A percentile compares a stretch with the other conserved stretches of the same genome.
Conservation (phyloP, 1,284 basidiomycete species). For the Fomitiporia mediterranea region DNA sequence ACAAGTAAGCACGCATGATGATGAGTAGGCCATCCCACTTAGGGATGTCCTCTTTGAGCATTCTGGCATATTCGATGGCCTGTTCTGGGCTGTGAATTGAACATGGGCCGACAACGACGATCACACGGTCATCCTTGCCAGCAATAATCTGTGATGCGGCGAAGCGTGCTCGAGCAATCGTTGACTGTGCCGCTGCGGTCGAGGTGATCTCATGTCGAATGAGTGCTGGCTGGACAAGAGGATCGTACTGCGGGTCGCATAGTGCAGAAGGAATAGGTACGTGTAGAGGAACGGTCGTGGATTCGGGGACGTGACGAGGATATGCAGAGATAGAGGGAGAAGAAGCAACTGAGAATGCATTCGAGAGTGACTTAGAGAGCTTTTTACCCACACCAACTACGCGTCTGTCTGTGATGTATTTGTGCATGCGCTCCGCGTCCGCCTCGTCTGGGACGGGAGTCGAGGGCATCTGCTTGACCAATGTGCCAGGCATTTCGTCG, state of each 20-base stretch:
- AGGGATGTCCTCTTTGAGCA: slow-evolving; percentile 68
- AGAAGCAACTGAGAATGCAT: slow-evolving; percentile 13
- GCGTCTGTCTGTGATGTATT: slow-evolving; percentile 65
- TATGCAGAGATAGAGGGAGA: slow-evolving; percentile 7
- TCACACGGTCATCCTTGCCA: slow-evolving; percentile 78
- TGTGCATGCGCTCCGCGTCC: slow-evolving; percentile 55
- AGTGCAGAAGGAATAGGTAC: neutral
- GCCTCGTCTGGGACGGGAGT: slow-evolving; percentile 37
- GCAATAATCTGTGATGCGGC: slow-evolving; percentile 74
- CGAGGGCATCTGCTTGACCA: neutral
- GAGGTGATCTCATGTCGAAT: slow-evolving; percentile 81
- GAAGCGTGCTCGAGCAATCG: slow-evolving; percentile 77
- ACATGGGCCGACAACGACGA: slow-evolving; percentile 94
- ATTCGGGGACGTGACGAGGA: neutral
- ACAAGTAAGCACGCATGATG: slow-evolving; percentile 97
- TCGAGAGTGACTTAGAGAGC: slow-evolving; percentile 15
- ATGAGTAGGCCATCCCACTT: slow-evolving; percentile 79
- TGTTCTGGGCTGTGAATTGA: slow-evolving; percentile 90
- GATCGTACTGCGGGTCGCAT: slow-evolving; percentile 69
- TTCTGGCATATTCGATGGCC: slow-evolving; percentile 85
- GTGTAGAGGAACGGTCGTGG: slow-evolving; percentile 5
- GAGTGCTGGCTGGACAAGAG: slow-evolving; percentile 86
- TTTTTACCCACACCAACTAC: slow-evolving; percentile 60
- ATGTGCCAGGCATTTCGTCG: slow-evolving; percentile 13
- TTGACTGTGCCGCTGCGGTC: slow-evolving; percentile 51